Evolutionary conservation across 805 yeast genomes (phyloP), one percentile per base, ranked within the genome.

Genomic region (Yueomyces sinensis): DNA sequence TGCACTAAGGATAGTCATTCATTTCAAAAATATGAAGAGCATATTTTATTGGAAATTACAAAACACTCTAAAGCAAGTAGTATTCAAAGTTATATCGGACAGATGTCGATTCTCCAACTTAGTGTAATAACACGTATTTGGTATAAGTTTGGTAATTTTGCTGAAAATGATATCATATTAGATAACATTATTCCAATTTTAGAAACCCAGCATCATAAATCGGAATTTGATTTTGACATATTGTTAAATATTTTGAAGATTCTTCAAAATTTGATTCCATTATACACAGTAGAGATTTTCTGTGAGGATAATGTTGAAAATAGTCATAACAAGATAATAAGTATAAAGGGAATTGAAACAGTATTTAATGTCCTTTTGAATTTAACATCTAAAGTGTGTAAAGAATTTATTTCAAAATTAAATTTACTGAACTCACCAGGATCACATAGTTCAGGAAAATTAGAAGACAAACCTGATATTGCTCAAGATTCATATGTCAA

Each of bases 111-210:
- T 11, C 5, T 23, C 22, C 31, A 35, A 28, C 17, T 39, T 13
- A 23, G 14, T 3, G 32, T 36, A 4, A 33, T 39, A 9, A 42
- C 50, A 1, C 28, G 31, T 17, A 35, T 33, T 18, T 47, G 51
- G 51, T 45, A 41, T 32, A 41, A 41, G 29, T 42, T 44, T 16
- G 37, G 32, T 16, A 17, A 28, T 13, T 13, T 23, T 15, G 28
- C 15, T 11, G 28, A 25, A 25, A n/a, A 25, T 1, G 13, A 13
- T 7, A 7, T 20, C 7, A 20, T 20, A 7, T 7, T 20, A 20
- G 11, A 7, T 11, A 20, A 20, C 11, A 20, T 20, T 20, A 20
- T 20, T 11, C 7, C 7, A 7, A 11, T 7, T 7, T 20, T 20
- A 11, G 11, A 20, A 20, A 7, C 7, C 24, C 24, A 20, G 11